A percentile compares a stretch with the other conserved stretches of the same genome.
phyloP scores from a whole-genome alignment of 768 basidiomycete genomes.

The Tricholoma sp. region DNA sequence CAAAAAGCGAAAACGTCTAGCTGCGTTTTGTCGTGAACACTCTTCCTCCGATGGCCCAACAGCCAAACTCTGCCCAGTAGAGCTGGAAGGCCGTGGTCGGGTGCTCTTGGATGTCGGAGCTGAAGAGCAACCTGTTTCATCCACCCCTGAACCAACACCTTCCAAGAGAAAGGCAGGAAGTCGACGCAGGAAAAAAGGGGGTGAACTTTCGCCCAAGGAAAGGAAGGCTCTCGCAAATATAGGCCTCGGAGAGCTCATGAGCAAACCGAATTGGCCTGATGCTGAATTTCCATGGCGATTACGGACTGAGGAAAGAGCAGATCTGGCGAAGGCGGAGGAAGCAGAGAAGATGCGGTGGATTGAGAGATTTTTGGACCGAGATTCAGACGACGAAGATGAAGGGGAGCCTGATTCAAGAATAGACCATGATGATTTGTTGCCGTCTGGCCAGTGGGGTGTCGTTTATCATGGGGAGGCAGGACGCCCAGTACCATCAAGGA shows the following conservation, averaged over 20 bases:
- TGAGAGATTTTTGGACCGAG: constrained; percentile 67
- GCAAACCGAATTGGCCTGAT: constrained; percentile 76
- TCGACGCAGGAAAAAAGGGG: constrained; percentile 48
- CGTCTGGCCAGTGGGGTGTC: background rate
- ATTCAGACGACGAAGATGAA: constrained; percentile 58
- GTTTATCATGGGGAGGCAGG: constrained; percentile 1
- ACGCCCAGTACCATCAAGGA: constrained; percentile 18
- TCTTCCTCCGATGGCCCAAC: constrained; percentile 23
- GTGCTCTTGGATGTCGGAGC: constrained; percentile 57
- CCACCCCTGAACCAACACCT: constrained; percentile 25
- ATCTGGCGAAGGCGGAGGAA: constrained; percentile 47
- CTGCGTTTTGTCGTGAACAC: constrained; percentile 54
- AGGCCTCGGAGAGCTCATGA: constrained; percentile 25
- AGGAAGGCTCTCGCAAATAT: constrained; percentile 23
- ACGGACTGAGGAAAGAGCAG: constrained; percentile 49
- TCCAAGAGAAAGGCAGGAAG: constrained; percentile 34
- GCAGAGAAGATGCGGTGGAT: constrained; percentile 62
- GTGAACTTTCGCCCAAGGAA: constrained; percentile 28
- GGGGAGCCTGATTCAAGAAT: constrained; percentile 20
- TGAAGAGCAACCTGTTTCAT: constrained; percentile 27
- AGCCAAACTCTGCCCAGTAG: constrained; percentile 54
- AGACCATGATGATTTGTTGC: background rate
- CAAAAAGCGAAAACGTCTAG: constrained; percentile 62
- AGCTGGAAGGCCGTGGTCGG: constrained; percentile 65
- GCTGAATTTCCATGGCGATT: constrained; percentile 73